Base-by-base conservation (phyloP, 805 yeast genomes). In the Cyberlindnera mississippiensis region DNA sequence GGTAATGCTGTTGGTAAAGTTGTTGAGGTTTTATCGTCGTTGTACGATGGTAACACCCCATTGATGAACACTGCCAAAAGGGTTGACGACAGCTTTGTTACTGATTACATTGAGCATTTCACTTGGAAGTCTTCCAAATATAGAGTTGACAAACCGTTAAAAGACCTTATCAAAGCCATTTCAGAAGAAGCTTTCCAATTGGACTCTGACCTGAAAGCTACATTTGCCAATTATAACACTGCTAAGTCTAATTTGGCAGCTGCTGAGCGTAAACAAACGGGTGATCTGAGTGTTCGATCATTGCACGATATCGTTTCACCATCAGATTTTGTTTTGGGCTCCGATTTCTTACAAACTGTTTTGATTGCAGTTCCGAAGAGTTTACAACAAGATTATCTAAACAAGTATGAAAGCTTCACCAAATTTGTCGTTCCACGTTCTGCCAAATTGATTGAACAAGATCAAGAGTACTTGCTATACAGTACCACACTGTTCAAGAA, bases 391-490 rank as follows among this genome's bases (percentile, higher is more conserved):
- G 83, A 78, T 28, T 93, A 89, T 59, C 63, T 81, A 45, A 66
- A 68, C 48, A 57, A 73, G 12, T 93, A 93, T 67, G 99, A 93
- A 68, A 73, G 85, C 3, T 65, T 88, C 46, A 68, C 82, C 15
- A 72, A 76, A 35, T 83, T 87, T 71, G 96, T 93, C 29, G 95
- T 93, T 28, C 99, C 99, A 43, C 80, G 97, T 56, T 78, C 89
- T 28, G 96, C 97, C 1, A 63, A 72, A 20, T 66, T 75, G 38
- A 73, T 93, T 45, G 69, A 85, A 8, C 66, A 73, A 39, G 99
- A 93, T 65, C 64, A 73, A 22, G 96, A 90, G 49, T 91, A 69
- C 60, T 59, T 69, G 22, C 72, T 93, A 46, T 90, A 76, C 68
- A 74, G 82, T 37, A 89, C 88, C 14, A 86, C 96, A 3, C 62